Conservation (phyloP, 176 grass and related monocot genomes). For the Urochloa ruziziensis region DNA sequence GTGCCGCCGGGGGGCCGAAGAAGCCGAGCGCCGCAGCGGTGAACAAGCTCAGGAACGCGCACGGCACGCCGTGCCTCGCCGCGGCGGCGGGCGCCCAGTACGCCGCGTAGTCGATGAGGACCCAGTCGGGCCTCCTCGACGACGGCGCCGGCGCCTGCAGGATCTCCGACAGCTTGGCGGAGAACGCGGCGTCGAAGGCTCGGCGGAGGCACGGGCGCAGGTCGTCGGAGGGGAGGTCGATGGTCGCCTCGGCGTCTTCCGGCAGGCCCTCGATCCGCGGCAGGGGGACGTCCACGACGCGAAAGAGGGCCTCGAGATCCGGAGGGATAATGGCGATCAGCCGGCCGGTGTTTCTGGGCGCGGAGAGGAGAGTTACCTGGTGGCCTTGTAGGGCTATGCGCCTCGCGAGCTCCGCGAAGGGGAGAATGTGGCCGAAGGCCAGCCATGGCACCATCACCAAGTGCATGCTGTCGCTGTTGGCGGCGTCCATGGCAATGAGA, state of each 20-base stretch:
- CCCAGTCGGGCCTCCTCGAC: conserved; percentile 52
- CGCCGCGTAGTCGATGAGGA: conserved; percentile 55
- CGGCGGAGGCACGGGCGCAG: conserved; percentile 37
- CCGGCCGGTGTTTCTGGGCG: background rate
- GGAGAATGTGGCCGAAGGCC: too few relatives aligned
- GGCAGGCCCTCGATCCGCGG: conserved; percentile 37
- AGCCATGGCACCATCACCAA: conserved; percentile 68
- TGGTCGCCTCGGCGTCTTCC: conserved; percentile 39
- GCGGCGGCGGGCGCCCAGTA: conserved; percentile 49
- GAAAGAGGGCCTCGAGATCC: conserved; percentile 13
- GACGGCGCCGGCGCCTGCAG: background rate
- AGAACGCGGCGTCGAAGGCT: conserved; percentile 49
- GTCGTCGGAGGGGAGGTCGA: conserved; percentile 56
- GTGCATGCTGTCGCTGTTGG: background rate
- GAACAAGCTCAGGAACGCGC: conserved; percentile 51
- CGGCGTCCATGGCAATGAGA: background rate
- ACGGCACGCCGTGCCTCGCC: conserved; percentile 12
- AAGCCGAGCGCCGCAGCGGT: conserved; percentile 28
- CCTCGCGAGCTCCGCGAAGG: conserved; percentile 52
- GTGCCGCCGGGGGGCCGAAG: background rate
- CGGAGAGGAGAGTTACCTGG: conserved; percentile 14
- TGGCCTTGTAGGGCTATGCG: conserved; percentile 50
- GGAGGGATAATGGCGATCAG: conserved; percentile 39
- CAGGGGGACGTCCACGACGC: conserved; percentile 33
- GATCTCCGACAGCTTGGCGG: conserved; percentile 18